Base-by-base conservation (phyloP, 2,329 filamentous ascomycete genomes). In the Calonectria henricotiae region DNA sequence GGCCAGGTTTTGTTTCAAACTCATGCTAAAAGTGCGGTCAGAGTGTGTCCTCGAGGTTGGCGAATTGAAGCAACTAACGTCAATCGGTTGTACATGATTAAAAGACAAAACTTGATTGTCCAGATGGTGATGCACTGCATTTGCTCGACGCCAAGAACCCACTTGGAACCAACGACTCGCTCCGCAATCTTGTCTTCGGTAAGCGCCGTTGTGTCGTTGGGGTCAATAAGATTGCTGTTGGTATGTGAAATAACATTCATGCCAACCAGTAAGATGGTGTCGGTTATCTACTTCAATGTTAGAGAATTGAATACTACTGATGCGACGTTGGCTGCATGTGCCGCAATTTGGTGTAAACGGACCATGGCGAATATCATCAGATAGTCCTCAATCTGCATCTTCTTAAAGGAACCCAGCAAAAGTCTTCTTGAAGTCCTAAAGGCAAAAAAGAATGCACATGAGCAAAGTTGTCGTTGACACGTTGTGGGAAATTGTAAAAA, bases 111-210 rank as follows among this genome's bases (percentile, higher is more conserved):
- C 77, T 91, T 91, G 72, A 89, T 83, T 0, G 83, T 79, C 86
- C 88, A 91, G 35, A 88, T 87, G 11, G 87, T 86, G 63, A 89
- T 82, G 20, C 91, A 82, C 82, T 93, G 92, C 75, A 87, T 86
- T 79, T 91, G 85, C 73, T 92, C 90, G 3, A 89, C 87, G 9
- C 90, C 86, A 43, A 91, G 83, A 0, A 91, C 89, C 82, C 89
- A 86, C 83, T 92, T 92, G 54, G 88, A 90, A 12, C 90, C 90
- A 43, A 79, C 81, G 0, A 82, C 77, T 60, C 88, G 82, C 37
- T 83, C 80, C 4, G 72, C 74, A 55, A 86, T 83, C 41, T 83
- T 83, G 0, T 81, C 71, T 0, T 85, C 82, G 0, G 89, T 89
- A 58, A 91, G 80, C 4, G 77, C 71, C 0, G 79, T 75, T 0